Evolutionary conservation across 768 basidiomycete genomes (phyloP), one percentile per base, ranked within the genome.

Genomic region (Amanita thiersii): DNA sequence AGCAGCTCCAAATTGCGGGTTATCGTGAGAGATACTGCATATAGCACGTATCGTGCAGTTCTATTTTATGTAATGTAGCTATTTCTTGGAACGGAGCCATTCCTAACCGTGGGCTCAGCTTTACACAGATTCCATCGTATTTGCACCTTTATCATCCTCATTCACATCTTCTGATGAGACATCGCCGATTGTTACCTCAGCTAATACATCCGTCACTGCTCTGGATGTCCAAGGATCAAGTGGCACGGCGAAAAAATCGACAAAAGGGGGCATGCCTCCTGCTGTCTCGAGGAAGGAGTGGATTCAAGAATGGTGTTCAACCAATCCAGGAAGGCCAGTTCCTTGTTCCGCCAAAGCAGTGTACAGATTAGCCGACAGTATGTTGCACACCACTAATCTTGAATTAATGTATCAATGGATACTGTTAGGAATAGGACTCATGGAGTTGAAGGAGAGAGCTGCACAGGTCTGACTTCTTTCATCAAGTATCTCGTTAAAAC

Each of bases 51-150:
- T 37, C 59, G 56, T 40, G 65, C 68, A 4, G 59, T 71, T 19
- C 63, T 92, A 9, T 90, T 88, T 61, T 92, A 88, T 59, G 87
- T 87, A 51, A 60, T 73, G 57, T 29, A 9, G 5, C 3, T 17
- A 21, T 10, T 5, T 17, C 5, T 26, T 15, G 4, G 7, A 24
- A 28, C 24, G 20, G 9, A 24, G 12, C 33, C 25, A 35, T 21
- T 2, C 23, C 38, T 28, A 5, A 43, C 12, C 12, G 12, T 9
- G n/a, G 39, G 17, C 32, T 3, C 50, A 89, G 88, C 64, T 92
- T 18, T 93, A 92, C 56, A 92, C 89, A 11, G 86, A 90, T 52
- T 72, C 71, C 19, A 84, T 92, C 48, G 71, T 80, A 20, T 92
- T 92, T 49, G 86, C 90, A 0, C 89, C 89, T 0, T 63, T 92